These are phyloP conservation scores for Aschersonia sp. DNA, from an alignment of 2,329 filamentous ascomycete genomes.

Conservation along the genomic window DNA sequence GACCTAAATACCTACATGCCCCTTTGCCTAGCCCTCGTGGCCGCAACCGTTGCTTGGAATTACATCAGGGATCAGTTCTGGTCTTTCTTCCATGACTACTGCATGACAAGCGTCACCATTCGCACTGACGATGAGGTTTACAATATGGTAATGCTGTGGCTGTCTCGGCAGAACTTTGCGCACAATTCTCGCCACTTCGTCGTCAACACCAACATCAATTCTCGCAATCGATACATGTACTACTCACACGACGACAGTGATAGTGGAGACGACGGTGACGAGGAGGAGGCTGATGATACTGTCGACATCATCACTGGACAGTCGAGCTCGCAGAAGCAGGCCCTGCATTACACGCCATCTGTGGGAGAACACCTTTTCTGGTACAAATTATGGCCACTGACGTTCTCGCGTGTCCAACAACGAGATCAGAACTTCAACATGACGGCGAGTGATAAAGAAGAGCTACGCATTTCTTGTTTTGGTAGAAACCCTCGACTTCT, in stretches of 20 bases:
- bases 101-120: conserved; percentile 53
- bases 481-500: conserved; percentile 44
- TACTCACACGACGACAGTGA: conserved; percentile 30
- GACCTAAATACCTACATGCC: conserved; percentile 51
- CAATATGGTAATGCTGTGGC: conserved; percentile 58
- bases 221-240: conserved; percentile 32
- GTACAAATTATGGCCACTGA: conserved; percentile 42
- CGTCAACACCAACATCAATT: conserved; percentile 47
- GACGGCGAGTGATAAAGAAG: conserved; percentile 36
- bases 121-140: conserved; percentile 58
- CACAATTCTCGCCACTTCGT: conserved; percentile 45
- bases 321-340: conserved; percentile 24
- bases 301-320: conserved; percentile 10
- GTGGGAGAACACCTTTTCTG: conserved; percentile 56
- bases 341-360: conserved; percentile 48
- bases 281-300: conserved; percentile 22
- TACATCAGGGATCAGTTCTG: conserved; percentile 36
- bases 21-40: conserved; percentile 33
- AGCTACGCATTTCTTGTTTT: conserved; percentile 45
- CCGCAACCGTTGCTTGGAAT: conserved; percentile 33
- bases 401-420: conserved; percentile 39
- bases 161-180: conserved; percentile 46
- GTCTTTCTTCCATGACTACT: conserved; percentile 32
- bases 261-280: conserved; percentile 21
- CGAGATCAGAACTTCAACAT: conserved; percentile 22